Evolutionary conservation across 1,139 yeast genomes (phyloP), one percentile per base, ranked within the genome.

Genomic region (Geotrichum restrictum): DNA sequence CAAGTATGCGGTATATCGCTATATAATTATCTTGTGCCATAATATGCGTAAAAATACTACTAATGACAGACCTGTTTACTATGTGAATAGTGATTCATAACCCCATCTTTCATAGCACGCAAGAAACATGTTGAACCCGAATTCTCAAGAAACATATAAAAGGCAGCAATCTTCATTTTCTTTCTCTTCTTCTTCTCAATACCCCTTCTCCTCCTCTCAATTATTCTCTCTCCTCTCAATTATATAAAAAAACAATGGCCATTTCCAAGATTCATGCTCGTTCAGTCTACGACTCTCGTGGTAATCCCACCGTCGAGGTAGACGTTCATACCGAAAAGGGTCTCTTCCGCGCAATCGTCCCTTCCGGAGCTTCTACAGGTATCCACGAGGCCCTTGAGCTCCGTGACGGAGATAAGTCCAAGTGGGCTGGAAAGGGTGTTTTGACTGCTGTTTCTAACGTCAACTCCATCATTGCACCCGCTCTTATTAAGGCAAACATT

Each of bases 361-460:
- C 97, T 72, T 87, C 96, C 61, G 97, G 96, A 76, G 96, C 96
- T 61, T 88, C 96, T 68, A 88, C 96, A 59, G 96, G 96, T 80
- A 73, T 83, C 73, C 93, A 85, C 74, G 97, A 89, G 79, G 96
- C 96, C 65, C 78, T 88, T 63, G 97, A 89, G 80, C 81, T 89
- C 73, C 88, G 97, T 79, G 97, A 89, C 72, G 89, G 85, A 68
- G 96, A 89, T 79, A 84, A 87, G 77, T 74, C 88, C 69, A 84
- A 85, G 75, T 89, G 97, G 97, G 78, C 81, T 67, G 97, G 97
- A 72, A 89, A 89, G 81, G 96, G 96, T 82, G 96, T 89, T 62
- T 68, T 78, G 70, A 86, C 86, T 76, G 97, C 97, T 62, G 94
- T 89, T 71, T 80, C 85, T 71, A 88, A 89, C 75, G 96, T 89